Base-by-base conservation (phyloP, 108 stramenopile species). In the Discostella stelligeroides region DNA sequence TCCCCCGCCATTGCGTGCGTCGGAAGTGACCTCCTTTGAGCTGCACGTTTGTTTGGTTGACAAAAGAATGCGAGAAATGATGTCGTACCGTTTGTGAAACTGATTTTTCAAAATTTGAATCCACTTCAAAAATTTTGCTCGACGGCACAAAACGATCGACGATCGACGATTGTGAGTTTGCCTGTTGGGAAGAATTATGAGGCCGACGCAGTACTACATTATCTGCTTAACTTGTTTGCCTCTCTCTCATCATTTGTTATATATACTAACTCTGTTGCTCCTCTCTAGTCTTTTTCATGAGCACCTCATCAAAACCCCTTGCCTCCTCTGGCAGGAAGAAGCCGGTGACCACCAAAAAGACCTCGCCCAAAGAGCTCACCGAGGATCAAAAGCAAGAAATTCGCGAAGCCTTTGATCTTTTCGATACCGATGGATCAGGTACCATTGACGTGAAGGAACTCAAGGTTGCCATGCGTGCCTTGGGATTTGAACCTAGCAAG, bases 361-460 rank as follows among this genome's bases (percentile, higher is more conserved):
- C 37, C 24, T 38, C 75, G 21, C 80, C 75, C 6, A 70, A 60
- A 10, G 84, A 87, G 60, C 82, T 93, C 17, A 89, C 92, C 15
- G 88, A 93, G 46, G 87, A 90, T 45, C 89, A 93, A 68, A 88
- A 85, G 56, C 73, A 85, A 75, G 92, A 90, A 65, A 86, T 89
- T 45, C 67, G 84, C 4, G 88, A 89, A 57, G 88, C 91, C 10
- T 89, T 89, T 73, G 90, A 88, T 68, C 76, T 95, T 46, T 95
- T 95, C 74, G 94, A 95, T 63, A 88, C 86, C 4, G 91, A 92
- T 79, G 91, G 89, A 24, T 71, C 75, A 28, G 82, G 88, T 37
- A 86, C 87, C 14, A 96, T 96, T 66, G 95, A 95, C 41, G 86
- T 86, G 34, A 90, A 94, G 65, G 96, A 97, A 71, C 87, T 97